Evolutionary conservation across 345 rosid genomes (phyloP), one percentile per base, ranked within the genome.

Genomic region (Odontarrhena argentea): DNA sequence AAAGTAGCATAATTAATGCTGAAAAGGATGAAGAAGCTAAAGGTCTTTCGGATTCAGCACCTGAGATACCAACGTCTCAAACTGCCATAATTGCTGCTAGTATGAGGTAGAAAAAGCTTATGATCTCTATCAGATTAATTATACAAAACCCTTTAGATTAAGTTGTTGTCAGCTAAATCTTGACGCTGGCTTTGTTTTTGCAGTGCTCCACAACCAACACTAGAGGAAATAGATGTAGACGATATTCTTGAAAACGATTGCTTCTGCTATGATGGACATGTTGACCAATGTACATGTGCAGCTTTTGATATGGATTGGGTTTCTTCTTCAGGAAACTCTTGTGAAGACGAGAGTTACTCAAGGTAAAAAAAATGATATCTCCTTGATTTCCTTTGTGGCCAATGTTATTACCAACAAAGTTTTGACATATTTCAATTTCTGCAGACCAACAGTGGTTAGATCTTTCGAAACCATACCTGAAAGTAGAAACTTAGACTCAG

Each of bases 251-350:
- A 80, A 54, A 74, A 74, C 8, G 81, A 82, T 76, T 77, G 68
- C 64, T 69, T 78, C 12, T 87, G 82, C 69, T 64, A 51, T 68
- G 79, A 81, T 34, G 84, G 74, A 58, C 73, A 79, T 50, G 95
- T 77, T 8, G 88, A 81, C 2, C 82, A 74, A 38, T 85, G 86
- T 71, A 82, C 77, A 74, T 85, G 84, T 70, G 75, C 87, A 53
- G 71, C 81, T 75, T 90, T 93, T 43, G 94, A 87, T 72, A 59
- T 84, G 73, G 98, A 86, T n/a, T 85, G 92, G 92, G 78, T 83
- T 55, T 94, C 97, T 72, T 91, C 99, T 55, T 88, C 98, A 7
- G 99, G 87, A 64, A 88, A 88, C 82, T 88, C 96, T 7, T 84
- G 84, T 8, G 96, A 91, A 58, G 97, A 86, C 57, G 96, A 91